These are phyloP conservation scores for Podospora sp. DNA, from an alignment of 495 filamentous ascomycete species.

Conservation along the genomic window DNA sequence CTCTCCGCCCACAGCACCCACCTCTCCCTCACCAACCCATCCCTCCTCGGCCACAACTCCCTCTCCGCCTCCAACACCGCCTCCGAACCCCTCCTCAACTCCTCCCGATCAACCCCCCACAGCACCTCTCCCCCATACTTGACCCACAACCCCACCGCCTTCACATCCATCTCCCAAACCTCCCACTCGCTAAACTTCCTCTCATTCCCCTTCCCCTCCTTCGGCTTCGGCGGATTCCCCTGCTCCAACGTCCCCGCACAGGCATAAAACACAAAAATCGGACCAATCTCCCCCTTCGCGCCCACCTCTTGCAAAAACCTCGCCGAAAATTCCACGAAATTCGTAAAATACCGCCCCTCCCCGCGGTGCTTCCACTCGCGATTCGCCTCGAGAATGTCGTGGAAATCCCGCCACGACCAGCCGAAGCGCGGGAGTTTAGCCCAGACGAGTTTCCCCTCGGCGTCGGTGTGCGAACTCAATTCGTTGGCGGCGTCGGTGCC, in stretches of 20 bases:
- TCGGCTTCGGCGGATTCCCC: neutral
- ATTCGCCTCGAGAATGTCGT: conserved; percentile 12
- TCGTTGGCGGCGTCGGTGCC: neutral
- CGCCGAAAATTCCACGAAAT: conserved; percentile 2
- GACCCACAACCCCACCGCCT: conserved; percentile 6
- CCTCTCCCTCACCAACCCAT: conserved; percentile 14
- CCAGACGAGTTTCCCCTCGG: neutral
- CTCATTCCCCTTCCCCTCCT: neutral
- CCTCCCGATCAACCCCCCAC: conserved; percentile 4
- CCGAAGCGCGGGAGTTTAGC: neutral
- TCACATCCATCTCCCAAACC: conserved; percentile 13
- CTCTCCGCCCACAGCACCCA: conserved; percentile 16
- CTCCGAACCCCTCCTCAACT: conserved; percentile 3
- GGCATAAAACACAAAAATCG: conserved; percentile 7
- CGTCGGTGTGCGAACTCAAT: neutral
- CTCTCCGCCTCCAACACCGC: conserved; percentile 11
- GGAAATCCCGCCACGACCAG: conserved; percentile 13
- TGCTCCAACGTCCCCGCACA: neutral
- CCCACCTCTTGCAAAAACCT: neutral
- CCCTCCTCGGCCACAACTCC: conserved; percentile 7
- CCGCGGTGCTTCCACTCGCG: neutral
- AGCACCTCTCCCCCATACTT: conserved; percentile 1
- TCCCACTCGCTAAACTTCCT: neutral
- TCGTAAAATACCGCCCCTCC: neutral
- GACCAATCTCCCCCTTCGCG: neutral